Evolutionary conservation across 2,329 filamentous ascomycete genomes (phyloP).

Genomic region (Aspergillus oerlinghausenensis): DNA sequence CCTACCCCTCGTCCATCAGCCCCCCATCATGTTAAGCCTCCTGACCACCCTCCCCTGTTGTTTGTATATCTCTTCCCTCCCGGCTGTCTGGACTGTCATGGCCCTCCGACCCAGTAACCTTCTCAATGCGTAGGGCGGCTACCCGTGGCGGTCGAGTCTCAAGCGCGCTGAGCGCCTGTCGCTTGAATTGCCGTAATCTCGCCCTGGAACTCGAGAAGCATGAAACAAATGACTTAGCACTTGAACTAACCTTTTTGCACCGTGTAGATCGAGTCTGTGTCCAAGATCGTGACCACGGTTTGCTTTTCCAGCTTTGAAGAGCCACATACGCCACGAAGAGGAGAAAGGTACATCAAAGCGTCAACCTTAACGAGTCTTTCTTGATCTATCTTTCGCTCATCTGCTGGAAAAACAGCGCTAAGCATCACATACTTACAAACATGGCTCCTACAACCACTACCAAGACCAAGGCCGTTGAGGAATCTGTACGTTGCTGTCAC

Average conservation of each 20-base stretch:
- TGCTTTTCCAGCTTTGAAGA: background rate
- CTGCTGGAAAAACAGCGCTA: background rate
- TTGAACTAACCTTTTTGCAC: background rate
- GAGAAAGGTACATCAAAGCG: background rate
- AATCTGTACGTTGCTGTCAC: conserved; percentile 17
- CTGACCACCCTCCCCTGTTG: background rate
- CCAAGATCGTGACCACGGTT: background rate
- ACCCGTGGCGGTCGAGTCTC: conserved; percentile 6
- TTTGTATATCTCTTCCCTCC: background rate
- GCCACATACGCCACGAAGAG: background rate
- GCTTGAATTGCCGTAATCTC: background rate
- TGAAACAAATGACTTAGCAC: background rate
- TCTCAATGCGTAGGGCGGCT: conserved; percentile 17
- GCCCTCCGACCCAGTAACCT: conserved; percentile 14
- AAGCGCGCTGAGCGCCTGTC: background rate
- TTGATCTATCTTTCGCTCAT: background rate
- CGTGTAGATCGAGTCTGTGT: background rate
- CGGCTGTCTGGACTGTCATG: background rate
- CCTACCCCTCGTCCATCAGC: background rate
- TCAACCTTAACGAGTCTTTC: background rate
- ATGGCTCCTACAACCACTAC: conserved; percentile 27
- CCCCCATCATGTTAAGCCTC: background rate
- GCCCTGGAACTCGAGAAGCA: background rate
- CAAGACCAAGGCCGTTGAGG: conserved; percentile 24
- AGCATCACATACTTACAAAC: conserved; percentile 5